phyloP scores from a whole-genome alignment of 805 yeast genomes.

The Candida morakotiae region DNA sequence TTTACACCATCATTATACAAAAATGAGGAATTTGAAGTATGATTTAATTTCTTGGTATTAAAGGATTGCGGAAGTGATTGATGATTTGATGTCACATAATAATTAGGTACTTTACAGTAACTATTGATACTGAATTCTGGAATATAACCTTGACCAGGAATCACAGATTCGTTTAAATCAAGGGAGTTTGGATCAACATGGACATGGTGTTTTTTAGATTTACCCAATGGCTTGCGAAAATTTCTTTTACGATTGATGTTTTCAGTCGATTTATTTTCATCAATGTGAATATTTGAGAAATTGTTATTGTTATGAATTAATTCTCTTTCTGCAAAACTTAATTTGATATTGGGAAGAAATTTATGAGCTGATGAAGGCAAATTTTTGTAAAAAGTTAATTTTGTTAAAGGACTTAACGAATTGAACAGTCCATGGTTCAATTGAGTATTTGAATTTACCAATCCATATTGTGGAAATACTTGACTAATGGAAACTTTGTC shows the following conservation, averaged over 20 bases:
- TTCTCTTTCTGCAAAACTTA: constrained; percentile 33
- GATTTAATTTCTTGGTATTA: constrained; percentile 14
- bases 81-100: constrained; percentile 30
- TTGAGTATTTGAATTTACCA: constrained; percentile 23
- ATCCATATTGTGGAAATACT: constrained; percentile 39
- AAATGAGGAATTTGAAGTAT: constrained; percentile 17
- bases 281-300: constrained; percentile 16
- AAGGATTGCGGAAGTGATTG: constrained; percentile 12
- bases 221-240: constrained; percentile 14
- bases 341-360: constrained; percentile 23
- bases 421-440: constrained; percentile 33
- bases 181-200: constrained; percentile 35
- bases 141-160: constrained; percentile 43
- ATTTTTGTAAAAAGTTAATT: constrained; percentile 34
- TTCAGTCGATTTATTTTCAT: constrained; percentile 7
- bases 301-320: constrained; percentile 27
- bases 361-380: constrained; percentile 14
- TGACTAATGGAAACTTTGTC: constrained; percentile 33
- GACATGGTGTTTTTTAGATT: constrained; percentile 20
- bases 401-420: constrained; percentile 28
- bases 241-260: constrained; percentile 11
- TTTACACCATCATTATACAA: constrained; percentile 22
- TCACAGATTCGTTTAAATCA: constrained; percentile 35
- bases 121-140: constrained; percentile 39
- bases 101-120: constrained; percentile 40